Percentiles rank a stretch among this genome's conserved stretches.
Evolutionary conservation across 441 rosid genomes (phyloP).

Genomic region (Dalechampia spathulata): DNA sequence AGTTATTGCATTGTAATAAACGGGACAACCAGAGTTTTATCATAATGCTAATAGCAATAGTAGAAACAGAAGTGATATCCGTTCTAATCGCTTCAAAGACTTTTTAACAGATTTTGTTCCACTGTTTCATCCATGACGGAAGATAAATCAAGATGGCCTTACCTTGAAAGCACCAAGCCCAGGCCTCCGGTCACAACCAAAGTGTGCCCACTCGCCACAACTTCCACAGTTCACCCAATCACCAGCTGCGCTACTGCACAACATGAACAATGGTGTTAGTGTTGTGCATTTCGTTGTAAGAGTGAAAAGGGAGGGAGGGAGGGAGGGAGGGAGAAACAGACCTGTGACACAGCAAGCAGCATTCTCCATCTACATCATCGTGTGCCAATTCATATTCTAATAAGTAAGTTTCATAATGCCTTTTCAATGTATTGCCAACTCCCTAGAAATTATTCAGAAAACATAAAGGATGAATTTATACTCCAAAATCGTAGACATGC

Average conservation of each 20-base stretch:
- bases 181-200: conserved; percentile 95
- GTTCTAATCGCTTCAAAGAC: no score
- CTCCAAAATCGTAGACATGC: no score
- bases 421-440: conserved; percentile 90
- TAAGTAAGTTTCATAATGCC: conserved; percentile 96
- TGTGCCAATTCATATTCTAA: conserved; percentile 96
- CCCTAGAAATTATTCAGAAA: conserved; percentile 44
- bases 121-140: no score
- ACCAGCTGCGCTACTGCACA: conserved; percentile 93
- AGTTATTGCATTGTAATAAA: no score
- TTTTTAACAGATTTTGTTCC: no score
- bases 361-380: conserved; percentile 98
- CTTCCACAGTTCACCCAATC: conserved; percentile 99
- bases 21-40: no score
- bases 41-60: no score
- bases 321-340: conserved; percentile 9
- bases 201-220: conserved; percentile 99
- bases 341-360: conserved; percentile 98
- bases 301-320: no score
- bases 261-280: not conserved
- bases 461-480: not conserved
- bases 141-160: conserved; percentile 5
- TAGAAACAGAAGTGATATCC: no score
- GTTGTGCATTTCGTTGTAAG: not conserved
- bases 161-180: conserved; percentile 99